A percentile compares a stretch with the other conserved stretches of the same genome.
Conservation (phyloP, 371 early-diverging fungal genomes). For the Fennellomyces sp. region DNA sequence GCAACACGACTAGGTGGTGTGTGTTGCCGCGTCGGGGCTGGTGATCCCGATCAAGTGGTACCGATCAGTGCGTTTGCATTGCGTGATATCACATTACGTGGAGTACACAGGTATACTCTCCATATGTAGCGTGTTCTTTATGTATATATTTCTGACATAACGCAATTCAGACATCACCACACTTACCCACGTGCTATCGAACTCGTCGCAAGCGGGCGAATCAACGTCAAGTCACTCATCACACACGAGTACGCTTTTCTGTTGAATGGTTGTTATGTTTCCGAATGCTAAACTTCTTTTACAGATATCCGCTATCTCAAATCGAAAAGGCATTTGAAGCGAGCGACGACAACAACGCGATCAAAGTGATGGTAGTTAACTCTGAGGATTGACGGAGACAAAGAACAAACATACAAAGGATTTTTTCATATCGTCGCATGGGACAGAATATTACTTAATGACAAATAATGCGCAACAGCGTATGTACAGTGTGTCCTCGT, state of each 20-base stretch:
- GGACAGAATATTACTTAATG: neutral
- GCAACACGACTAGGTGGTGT: conserved; percentile 2
- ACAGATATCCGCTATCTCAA: neutral
- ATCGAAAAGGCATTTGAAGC: neutral
- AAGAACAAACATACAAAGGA: too few relatives aligned
- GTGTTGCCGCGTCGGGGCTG: conserved; percentile 6
- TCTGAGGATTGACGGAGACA: neutral
- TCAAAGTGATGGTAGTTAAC: neutral
- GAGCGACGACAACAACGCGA: neutral
- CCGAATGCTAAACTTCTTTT: too few relatives aligned
- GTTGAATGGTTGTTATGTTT: too few relatives aligned
- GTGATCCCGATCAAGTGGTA: conserved; percentile 3
- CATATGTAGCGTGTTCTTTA: neutral
- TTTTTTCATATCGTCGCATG: neutral
- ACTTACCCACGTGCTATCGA: conserved; percentile 12
- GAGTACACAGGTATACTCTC: conserved; percentile 9
- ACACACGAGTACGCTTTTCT: neutral
- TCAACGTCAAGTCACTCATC: neutral
- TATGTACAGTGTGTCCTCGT: neutral
- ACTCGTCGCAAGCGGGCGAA: conserved; percentile 1
- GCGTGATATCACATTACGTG: conserved; percentile 9
- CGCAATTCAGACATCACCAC: conserved; percentile 9
- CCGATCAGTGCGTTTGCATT: conserved; percentile 8
- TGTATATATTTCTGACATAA: neutral
- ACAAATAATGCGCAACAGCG: neutral